These are phyloP conservation scores for Plasmodium billcollinsi DNA, from an alignment of 169 alveolate species.

Conservation along the genomic window DNA sequence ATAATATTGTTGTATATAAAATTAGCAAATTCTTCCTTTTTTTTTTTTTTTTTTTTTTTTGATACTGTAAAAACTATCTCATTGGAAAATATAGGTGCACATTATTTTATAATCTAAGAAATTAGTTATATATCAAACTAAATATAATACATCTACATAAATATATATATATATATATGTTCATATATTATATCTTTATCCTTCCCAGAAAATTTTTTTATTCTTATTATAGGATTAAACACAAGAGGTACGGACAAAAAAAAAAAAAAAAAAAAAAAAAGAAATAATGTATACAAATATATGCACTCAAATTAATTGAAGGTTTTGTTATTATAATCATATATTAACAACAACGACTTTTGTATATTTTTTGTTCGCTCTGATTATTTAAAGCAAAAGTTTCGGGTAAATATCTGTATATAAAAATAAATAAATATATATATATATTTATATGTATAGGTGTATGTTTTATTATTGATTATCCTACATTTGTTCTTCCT, in stretches of 20 bases:
- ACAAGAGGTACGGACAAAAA: constrained; percentile 24
- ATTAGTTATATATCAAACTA: no score
- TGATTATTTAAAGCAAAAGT: constrained; percentile 69
- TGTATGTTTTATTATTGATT: constrained; percentile 19
- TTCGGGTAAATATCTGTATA: constrained; percentile 73
- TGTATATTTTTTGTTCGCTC: constrained; percentile 46
- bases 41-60: no score
- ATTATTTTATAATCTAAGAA: no score
- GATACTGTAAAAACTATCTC: no score
- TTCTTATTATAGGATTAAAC: constrained; percentile 5
- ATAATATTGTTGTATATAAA: no score
- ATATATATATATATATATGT: constrained; percentile 1
- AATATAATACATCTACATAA: background rate
- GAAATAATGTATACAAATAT: constrained; percentile 1
- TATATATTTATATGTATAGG: background rate
- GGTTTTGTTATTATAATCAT: constrained; percentile 8
- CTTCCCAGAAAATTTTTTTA: background rate
- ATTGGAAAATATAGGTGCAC: no score
- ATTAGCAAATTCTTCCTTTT: no score
- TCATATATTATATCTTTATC: background rate
- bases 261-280: constrained; percentile 10
- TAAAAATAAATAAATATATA: constrained; percentile 13
- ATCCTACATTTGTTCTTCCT: constrained; percentile 88
- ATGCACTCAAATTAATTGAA: constrained; percentile 13
- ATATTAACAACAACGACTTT: constrained; percentile 54